phyloP scores from a whole-genome alignment of 1,284 basidiomycete genomes.

The Vanrija sp. region DNA sequence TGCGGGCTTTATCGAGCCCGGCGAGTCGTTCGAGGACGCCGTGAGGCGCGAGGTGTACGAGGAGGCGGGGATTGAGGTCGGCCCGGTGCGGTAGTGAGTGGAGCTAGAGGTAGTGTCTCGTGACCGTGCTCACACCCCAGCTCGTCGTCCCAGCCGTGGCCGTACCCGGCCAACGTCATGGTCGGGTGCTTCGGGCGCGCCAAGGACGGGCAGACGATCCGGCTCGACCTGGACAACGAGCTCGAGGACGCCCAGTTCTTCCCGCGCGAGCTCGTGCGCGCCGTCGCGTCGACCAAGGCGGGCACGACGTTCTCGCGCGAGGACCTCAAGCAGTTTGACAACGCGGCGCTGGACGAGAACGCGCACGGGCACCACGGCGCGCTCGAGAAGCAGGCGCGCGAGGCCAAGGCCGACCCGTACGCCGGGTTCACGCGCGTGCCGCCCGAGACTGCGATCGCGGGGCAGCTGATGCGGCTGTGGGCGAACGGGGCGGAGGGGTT shows the following conservation, averaged over 20 bases:
- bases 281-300: conserved; percentile 56
- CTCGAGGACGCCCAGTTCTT: conserved; percentile 91
- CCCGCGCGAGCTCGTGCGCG: conserved; percentile 61
- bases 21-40: conserved; percentile 92
- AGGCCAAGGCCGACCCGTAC: conserved; percentile 42
- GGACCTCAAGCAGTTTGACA: conserved; percentile 60
- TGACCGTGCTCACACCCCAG: conserved; percentile 16
- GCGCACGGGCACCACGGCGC: not conserved
- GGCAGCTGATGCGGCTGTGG: conserved; percentile 66
- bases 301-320: conserved; percentile 57
- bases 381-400: not conserved
- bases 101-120: not conserved
- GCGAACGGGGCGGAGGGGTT: conserved; percentile 50
- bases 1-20: conserved; percentile 87
- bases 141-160: conserved; percentile 54
- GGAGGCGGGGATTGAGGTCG: conserved; percentile 83
- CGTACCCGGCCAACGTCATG: conserved; percentile 86
- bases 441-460: conserved; percentile 64
- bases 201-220: conserved; percentile 67
- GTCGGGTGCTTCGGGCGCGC: conserved; percentile 73
- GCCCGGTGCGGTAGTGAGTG: conserved; percentile 74
- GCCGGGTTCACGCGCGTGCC: conserved; percentile 60
- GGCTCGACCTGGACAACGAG: conserved; percentile 90
- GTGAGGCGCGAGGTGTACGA: conserved; percentile 91
- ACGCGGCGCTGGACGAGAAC: not conserved